Base-by-base conservation (phyloP, 441 rosid species). In the Erysimum cheiri region DNA sequence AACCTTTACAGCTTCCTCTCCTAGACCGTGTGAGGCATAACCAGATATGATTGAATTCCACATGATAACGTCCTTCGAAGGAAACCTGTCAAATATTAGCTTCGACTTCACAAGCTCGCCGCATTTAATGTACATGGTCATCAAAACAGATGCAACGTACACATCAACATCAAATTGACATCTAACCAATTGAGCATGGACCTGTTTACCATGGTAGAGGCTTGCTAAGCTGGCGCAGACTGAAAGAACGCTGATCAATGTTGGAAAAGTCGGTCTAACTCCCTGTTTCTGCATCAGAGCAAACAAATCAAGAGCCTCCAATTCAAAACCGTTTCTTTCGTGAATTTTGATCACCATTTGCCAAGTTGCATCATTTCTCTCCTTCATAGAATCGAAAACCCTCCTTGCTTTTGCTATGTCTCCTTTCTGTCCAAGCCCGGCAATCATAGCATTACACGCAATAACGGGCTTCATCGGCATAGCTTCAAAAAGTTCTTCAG, bases 1-100 rank as follows among this genome's bases (percentile, higher is more conserved):
- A 54, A 84, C 75, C 43, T 77, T 68, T 11, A 88, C 65, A 63
- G 87, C 83, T 74, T 83, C 83, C 68, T 85, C 84, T 61, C 82
- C 89, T 53, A 81, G 65, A 73, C 93, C 91, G 41, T 86, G 87
- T 24, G 85, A 90, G 17, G 88, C 82, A 74, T 82, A 83, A 52
- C 91, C 89, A 17, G 87, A 76, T 48, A 88, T 80, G 43, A 85
- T 78, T 24, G 89, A 81, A 78, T 86, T 86, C 93, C 89, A 88
- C 91, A 85, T 86, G 65, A 86, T 85, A 72, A 77, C 54, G 43
- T 86, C 91, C 82, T 85, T 88, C 6, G 49, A 39, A 61, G 63
- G 29, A 77, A 86, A 83, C 59, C 81, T 68, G 58, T 86, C 84
- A 78, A 84, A 86, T 19, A 88, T 50, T 43, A 58, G 65, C 73